Evolutionary conservation across 2,329 filamentous ascomycete species (phyloP), one percentile per base, ranked within the genome.

Genomic region (Chrysosporium keratinophilum): DNA sequence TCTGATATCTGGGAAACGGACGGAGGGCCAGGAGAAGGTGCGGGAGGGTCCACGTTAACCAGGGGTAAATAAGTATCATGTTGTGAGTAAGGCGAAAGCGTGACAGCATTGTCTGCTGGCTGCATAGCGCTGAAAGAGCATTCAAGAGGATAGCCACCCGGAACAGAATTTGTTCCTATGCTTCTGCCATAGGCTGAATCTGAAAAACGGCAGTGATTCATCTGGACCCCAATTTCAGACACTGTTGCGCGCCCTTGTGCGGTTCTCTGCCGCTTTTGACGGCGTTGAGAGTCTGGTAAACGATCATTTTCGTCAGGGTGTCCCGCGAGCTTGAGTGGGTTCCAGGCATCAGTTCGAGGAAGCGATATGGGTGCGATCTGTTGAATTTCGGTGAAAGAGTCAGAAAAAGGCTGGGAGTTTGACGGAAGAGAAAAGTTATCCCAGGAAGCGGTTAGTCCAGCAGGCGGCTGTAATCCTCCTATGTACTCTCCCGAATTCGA

Each of bases 191-290:
- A 54, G 6, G 34, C 43, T 11, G 51, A 48, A 42, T 48, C 51
- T 7, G 43, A 48, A 34, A 49, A 23, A 35, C 23, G 14, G n/a
- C 35, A 37, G 5, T 15, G 2, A 35, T 17, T 35, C 37, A 49
- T 20, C 10, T 35, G 28, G 9, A 10, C 51, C n/a, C 43, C 43
- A 20, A 35, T 23, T n/a, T 54, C 51, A 1, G 51, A 54, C 45
- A 44, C 42, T 3, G 34, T 33, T 1, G 39, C 50, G 19, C 20
- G 11, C 12, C 46, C 34, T 5, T 23, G 31, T 7, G 9, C 12
- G n/a, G 23, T 17, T 19, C 35, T 33, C 14, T 10, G 34, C 6
- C 51, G 51, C n/a, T 54, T 54, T 3, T 72, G 10, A n/a, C 33
- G 23, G 6, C 9, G 50, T 31, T 19, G 42, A 6, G 23, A 10